Evolutionary conservation across 352 stramenopile species (phyloP).

Genomic region (Aphanomyces euteiches): DNA sequence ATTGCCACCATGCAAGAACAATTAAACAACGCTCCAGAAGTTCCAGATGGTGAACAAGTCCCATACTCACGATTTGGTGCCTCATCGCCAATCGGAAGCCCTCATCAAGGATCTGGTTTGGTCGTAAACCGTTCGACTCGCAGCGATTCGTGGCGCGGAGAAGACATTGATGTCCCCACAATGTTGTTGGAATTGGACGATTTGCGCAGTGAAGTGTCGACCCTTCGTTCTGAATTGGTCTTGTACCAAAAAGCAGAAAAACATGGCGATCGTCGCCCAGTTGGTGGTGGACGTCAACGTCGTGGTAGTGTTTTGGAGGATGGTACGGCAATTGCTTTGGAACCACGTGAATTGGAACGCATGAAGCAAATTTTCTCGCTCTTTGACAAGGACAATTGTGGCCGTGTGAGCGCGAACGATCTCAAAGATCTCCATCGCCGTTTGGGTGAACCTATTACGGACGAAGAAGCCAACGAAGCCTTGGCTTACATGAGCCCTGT

Average conservation of each 20-base stretch:
- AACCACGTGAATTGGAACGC: slow-evolving; percentile 78
- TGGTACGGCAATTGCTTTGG: slow-evolving; percentile 70
- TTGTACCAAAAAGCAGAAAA: slow-evolving; percentile 80
- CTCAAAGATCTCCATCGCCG: slow-evolving; percentile 76
- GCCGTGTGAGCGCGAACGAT: slow-evolving; percentile 73
- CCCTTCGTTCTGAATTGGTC: slow-evolving; percentile 63
- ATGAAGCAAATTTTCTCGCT: slow-evolving; percentile 83
- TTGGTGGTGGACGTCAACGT: slow-evolving; percentile 46
- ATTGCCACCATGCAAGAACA: slow-evolving; percentile 60
- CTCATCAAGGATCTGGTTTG: slow-evolving; percentile 36
- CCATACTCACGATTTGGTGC: slow-evolving; percentile 65
- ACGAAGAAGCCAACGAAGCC: slow-evolving; percentile 66
- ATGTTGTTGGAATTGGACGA: slow-evolving; percentile 72
- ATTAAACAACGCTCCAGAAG: slow-evolving; percentile 65
- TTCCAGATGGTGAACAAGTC: slow-evolving; percentile 56
- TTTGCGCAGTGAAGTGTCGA: slow-evolving; percentile 63
- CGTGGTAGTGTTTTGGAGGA: slow-evolving; percentile 72
- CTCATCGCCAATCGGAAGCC: slow-evolving; percentile 58
- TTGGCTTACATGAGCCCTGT: slow-evolving; percentile 63
- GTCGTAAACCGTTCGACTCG: slow-evolving; percentile 40
- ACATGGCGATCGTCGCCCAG: slow-evolving; percentile 57
- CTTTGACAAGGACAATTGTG: slow-evolving; percentile 76
- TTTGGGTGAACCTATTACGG: slow-evolving; percentile 74
- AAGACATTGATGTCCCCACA: slow-evolving; percentile 61
- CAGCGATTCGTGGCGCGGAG: slow-evolving; percentile 74